These are phyloP conservation scores for Hyphopichia khmerensis DNA, from an alignment of 1,139 yeast species.

Conservation along the genomic window DNA sequence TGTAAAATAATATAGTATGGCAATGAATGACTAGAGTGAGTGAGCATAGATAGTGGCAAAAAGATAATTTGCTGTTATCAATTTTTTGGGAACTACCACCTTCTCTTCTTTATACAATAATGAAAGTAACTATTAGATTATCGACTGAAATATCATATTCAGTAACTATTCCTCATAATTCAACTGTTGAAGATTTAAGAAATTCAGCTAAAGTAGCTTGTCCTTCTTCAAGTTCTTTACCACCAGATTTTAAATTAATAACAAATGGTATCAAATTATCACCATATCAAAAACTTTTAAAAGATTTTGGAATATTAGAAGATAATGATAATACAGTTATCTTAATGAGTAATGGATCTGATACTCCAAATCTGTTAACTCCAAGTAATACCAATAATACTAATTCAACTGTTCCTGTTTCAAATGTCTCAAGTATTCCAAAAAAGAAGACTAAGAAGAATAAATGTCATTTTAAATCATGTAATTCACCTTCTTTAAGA, in stretches of 20 bases:
- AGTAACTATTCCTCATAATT: constrained; percentile 48
- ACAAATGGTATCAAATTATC: constrained; percentile 51
- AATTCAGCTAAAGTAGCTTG: constrained; percentile 43
- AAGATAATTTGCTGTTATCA: too few species aligned
- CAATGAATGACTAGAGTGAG: too few species aligned
- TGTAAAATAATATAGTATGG: too few species aligned
- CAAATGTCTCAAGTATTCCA: too few species aligned
- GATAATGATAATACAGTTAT: constrained; percentile 35
- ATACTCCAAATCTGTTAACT: constrained; percentile 19
- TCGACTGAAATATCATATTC: constrained; percentile 41
- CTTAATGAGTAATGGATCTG: constrained; percentile 40
- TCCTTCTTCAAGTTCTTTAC: constrained; percentile 32
- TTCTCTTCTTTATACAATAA: constrained; percentile 7
- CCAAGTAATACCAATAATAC: constrained; percentile 7
- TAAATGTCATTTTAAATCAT: constrained; percentile 60
- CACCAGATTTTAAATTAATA: constrained; percentile 48
- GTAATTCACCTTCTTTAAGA: constrained; percentile 69
- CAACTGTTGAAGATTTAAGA: constrained; percentile 50
- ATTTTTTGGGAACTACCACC: too few species aligned
- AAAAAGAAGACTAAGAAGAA: constrained; percentile 54
- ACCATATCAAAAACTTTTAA: constrained; percentile 25
- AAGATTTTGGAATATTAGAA: constrained; percentile 21
- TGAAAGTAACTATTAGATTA: constrained; percentile 45
- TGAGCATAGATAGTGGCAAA: too few species aligned
- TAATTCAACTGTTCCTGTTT: too few species aligned